Conservation (phyloP, 768 basidiomycete species). For the Termitomyces sp. region DNA sequence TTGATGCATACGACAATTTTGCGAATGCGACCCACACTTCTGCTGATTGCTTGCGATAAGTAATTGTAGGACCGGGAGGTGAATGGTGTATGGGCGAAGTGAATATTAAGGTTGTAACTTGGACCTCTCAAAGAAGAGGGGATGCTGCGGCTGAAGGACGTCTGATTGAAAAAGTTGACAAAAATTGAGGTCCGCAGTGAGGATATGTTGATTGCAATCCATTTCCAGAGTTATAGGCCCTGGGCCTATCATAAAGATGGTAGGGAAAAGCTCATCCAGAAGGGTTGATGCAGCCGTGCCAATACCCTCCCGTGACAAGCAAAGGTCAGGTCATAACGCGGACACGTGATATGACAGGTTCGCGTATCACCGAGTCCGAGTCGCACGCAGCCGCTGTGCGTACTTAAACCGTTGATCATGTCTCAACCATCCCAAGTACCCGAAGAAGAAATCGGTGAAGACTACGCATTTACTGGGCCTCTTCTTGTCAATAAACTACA, state of each 20-base stretch:
- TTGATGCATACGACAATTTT: not conserved
- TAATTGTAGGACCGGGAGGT: not conserved
- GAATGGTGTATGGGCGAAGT: not conserved
- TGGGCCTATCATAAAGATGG: not conserved
- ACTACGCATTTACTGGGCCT: conserved; percentile 67
- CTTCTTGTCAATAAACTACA: conserved; percentile 80
- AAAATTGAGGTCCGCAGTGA: not conserved
- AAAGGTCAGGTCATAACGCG: conserved; percentile 4
- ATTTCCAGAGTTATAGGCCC: not conserved
- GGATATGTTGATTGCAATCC: not conserved
- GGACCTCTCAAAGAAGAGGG: not conserved
- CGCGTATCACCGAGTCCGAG: too few relatives aligned
- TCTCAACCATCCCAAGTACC: conserved; percentile 52
- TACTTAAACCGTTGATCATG: conserved; percentile 33
- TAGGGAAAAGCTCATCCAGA: not conserved
- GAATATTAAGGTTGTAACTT: not conserved
- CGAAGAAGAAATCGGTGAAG: conserved; percentile 48
- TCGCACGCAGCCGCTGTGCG: not conserved
- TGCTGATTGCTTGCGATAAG: not conserved
- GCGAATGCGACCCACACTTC: not conserved
- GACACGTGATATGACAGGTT: conserved; percentile 14
- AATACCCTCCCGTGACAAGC: too few relatives aligned
- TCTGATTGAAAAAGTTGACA: not conserved
- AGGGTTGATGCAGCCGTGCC: too few relatives aligned
- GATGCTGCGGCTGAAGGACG: not conserved